A percentile compares a stretch with the other conserved stretches of the same genome.
phyloP scores from a whole-genome alignment of 495 filamentous ascomycete genomes.

The Daldinia grandis region DNA sequence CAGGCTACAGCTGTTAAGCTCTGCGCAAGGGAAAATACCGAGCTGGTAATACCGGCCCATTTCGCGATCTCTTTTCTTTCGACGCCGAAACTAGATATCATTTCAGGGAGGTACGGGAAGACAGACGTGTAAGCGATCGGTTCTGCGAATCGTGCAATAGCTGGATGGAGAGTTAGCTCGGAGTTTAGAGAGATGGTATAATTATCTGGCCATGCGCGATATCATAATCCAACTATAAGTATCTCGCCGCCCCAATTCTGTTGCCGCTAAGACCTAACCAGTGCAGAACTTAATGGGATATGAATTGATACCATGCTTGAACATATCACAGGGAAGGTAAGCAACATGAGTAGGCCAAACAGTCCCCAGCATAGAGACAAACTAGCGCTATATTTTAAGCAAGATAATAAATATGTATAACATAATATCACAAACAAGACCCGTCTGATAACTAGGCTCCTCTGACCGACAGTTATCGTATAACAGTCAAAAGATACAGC shows the following conservation, averaged over 20 bases:
- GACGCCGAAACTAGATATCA: conserved; percentile 83
- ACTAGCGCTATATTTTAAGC: conserved; percentile 27
- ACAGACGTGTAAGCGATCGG: conserved; percentile 83
- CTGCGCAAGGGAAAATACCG: conserved; percentile 77
- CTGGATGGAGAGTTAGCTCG: conserved; percentile 52
- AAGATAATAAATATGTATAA: conserved; percentile 18
- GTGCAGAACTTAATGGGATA: neutral
- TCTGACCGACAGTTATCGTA: conserved; percentile 7
- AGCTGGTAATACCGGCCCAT: conserved; percentile 77
- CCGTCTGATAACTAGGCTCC: neutral
- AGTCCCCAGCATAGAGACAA: conserved; percentile 7
- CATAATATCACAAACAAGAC: neutral
- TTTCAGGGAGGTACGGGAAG: conserved; percentile 90
- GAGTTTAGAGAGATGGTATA: conserved; percentile 6
- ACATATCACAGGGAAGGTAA: conserved; percentile 36
- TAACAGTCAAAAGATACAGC: neutral
- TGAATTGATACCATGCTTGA: conserved; percentile 19
- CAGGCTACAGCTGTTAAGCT: conserved; percentile 77
- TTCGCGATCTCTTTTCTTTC: conserved; percentile 74
- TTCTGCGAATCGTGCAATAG: conserved; percentile 84
- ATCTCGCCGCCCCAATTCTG: neutral
- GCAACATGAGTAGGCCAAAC: neutral
- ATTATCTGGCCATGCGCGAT: conserved; percentile 16
- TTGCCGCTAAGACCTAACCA: neutral
- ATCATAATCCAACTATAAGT: neutral